These are phyloP conservation scores for Ceratobasidium sp. DNA, from an alignment of 1,284 basidiomycete genomes.

Conservation along the genomic window DNA sequence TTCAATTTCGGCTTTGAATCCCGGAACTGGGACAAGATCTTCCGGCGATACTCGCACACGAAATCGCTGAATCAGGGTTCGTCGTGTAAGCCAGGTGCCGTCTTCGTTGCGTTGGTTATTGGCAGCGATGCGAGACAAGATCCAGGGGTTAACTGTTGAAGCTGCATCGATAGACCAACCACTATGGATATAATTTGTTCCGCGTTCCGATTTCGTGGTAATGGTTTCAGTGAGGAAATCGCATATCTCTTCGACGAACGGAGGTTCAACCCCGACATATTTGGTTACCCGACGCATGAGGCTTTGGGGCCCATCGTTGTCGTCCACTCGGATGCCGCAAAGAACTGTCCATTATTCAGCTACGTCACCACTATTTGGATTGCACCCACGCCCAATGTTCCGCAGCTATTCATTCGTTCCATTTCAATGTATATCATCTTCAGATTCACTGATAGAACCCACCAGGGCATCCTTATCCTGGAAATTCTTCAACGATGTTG, in stretches of 20 bases:
- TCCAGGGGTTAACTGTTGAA: neutral
- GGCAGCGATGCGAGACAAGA: neutral
- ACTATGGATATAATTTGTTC: constrained; percentile 5
- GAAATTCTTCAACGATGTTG: too few species aligned
- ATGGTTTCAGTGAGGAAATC: neutral
- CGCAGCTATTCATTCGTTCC: too few species aligned
- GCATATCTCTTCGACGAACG: neutral
- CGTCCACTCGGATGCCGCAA: constrained; percentile 5
- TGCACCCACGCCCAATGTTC: too few species aligned
- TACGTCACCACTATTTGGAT: too few species aligned
- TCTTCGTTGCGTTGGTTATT: neutral
- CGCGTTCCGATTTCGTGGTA: neutral
- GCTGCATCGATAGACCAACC: constrained; percentile 8
- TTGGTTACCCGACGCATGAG: neutral
- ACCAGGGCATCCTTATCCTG: too few species aligned
- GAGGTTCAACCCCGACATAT: neutral
- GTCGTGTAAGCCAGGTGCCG: constrained; percentile 4
- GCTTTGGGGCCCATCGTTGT: constrained; percentile 4
- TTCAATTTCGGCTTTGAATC: constrained; percentile 1
- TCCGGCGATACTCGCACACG: neutral
- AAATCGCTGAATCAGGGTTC: neutral
- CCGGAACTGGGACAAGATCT: neutral
- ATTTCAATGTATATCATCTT: too few species aligned
- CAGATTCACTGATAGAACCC: too few species aligned
- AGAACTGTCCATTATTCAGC: neutral